Conservation (phyloP, 208 protist species). For the Leptomonas pyrrhocoris region DNA sequence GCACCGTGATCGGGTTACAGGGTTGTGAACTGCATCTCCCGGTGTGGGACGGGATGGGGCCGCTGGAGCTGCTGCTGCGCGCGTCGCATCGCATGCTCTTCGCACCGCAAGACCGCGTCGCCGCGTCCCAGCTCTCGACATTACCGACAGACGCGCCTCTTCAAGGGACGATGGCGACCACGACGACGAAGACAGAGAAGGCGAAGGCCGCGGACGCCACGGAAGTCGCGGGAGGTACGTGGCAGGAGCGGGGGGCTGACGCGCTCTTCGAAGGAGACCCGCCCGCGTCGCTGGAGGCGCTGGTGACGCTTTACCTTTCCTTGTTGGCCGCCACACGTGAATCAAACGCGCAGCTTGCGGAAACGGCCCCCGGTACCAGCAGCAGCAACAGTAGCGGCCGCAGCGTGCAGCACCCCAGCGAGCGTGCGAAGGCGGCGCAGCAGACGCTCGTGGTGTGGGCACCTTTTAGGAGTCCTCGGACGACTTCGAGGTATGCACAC, state of each 20-base stretch:
- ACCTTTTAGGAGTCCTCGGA: not conserved
- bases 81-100: slow-evolving; percentile 1
- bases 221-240: no score
- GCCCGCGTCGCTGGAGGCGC: slow-evolving; percentile 13
- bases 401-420: not conserved
- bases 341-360: not conserved
- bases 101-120: not conserved
- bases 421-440: not conserved
- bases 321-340: not conserved
- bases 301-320: slow-evolving; percentile 22
- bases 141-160: not conserved
- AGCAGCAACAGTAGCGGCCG: not conserved
- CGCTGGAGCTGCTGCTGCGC: not conserved
- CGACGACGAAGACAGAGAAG: no score
- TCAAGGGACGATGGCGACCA: no score
- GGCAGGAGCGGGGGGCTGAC: not conserved
- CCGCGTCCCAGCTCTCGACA: no score
- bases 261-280: not conserved
- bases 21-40: not conserved
- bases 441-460: not conserved
- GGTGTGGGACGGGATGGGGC: not conserved
- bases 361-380: no score
- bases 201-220: no score
- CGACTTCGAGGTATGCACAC: not conserved
- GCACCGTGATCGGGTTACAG: not conserved